Base-by-base conservation (phyloP, 495 filamentous ascomycete genomes). In the Amorphotheca resinae region DNA sequence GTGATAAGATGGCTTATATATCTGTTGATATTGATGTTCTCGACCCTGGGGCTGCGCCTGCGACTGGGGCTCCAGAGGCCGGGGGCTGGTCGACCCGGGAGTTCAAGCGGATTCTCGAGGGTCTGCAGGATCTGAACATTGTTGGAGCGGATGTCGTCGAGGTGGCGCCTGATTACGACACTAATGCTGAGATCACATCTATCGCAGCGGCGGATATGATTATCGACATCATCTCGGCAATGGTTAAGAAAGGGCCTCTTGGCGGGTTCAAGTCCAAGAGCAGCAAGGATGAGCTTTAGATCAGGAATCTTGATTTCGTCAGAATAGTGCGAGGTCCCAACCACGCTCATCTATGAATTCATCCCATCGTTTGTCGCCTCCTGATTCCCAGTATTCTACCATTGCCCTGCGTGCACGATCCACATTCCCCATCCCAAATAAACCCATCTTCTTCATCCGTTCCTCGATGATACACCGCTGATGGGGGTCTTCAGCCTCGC, bases 1-100 rank as follows among this genome's bases (percentile, higher is more conserved):
- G 81, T 1, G 68, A 74, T 12, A 77, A 79, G 23, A 77, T 74
- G 0, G 80, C 87, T 2, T 91, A 91, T 53, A 66, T 89, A 28
- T 82, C 74, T 39, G 86, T 91, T 35, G 85, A 93, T 51, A 89
- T 91, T 44, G 85, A 93, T 49, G 82, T 82, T 0, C 59, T 93
- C 12, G 85, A 93, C 53, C 84, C 85, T 4, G 84, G 83, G 9
- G 12, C 22, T 18, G 35, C 35, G 3, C 35, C 35, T 9, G 35
- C 50, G 0, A 62, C 58, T 1, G 60, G 59, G 12, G 57, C 59
- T 0, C 59, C 57, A 2, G 60, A 60, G 41, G 45, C 54, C 0
- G 57, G 60, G 2, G 54, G 59, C 2, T 60, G 60, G 60, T 56
- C 58, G 0, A 58, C 54, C n/a, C 46, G 58, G 3, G 58, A 61